Base-by-base conservation (phyloP, 169 alveolate species). In the Plasmodium sp. region DNA sequence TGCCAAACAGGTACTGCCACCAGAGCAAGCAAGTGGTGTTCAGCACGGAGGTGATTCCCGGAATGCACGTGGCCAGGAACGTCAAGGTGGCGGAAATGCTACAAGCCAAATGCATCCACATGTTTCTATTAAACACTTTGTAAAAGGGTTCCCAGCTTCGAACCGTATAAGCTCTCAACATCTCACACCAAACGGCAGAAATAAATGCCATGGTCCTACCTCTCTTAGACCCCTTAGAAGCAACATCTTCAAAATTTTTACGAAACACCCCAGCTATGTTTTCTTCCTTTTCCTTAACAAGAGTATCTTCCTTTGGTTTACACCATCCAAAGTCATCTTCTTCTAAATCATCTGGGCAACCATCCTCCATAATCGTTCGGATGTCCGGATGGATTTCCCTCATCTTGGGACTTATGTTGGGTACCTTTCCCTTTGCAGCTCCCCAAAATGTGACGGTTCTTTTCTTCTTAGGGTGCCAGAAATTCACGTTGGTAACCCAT, bases 161-260 rank as follows among this genome's bases (percentile, higher is more conserved):
- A 41, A 98, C 99, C n/a, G 99, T 97, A 93, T 98, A 98, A 7
- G 99, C 99, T 56, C 99, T 94, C 51, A 97, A 97, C 98, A 98
- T 97, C 84, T 98, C 99, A 83, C 98, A 97, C 97, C 98, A 98
- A 41, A 98, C 99, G 27, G 98, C 99, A 4, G 98, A 95, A 81
- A 98, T 96, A 96, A 98, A 98, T 18, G 99, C 97, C 62, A 97
- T 96, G 4, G 99, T 98, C 67, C 99, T 93, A 58, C 98, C 99
- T 88, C 97, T 96, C 51, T 91, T 95, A 12, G 99, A 92, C 31
- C 98, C 98, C 43, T 97, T 84, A 14, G 98, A 97, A 54, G 97
- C 96, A 54, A 97, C 95, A 72, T 96, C 98, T 92, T 73, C 92
- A 93, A 88, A 97, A 45, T 96, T 97, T 16, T 36, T 73, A 0